Base-by-base conservation (phyloP, 768 basidiomycete species). In the Dioszegia crocea region DNA sequence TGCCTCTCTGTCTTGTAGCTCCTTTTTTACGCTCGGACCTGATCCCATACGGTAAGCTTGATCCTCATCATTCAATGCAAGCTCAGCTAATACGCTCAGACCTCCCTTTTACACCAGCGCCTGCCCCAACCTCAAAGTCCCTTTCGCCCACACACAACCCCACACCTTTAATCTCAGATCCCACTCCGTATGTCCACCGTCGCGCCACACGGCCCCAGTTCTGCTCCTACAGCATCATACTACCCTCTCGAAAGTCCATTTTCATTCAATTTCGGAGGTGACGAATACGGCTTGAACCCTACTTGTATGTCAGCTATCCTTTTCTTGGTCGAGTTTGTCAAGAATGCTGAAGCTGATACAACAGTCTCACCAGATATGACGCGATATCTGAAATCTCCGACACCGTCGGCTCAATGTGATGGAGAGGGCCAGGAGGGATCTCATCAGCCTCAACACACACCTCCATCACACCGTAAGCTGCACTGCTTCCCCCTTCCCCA, bases 361-460 rank as follows among this genome's bases (percentile, higher is more conserved):
- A 12, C 36, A 40, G 51, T 53, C 51, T 53, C 51, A 16, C 51
- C 36, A 4, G 26, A 53, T n/a, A 53, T 53, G 51, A 53, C 5
- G 14, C 51, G 51, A 40, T 53, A 53, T 29, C 51, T 53, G 12
- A 39, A 40, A 16, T 53, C 51, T 11, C 51, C 51, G 14, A 53
- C 51, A 1, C 51, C 36, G 19, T 21, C 27, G 40, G 40, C 40
- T 43, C 40, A 43, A 19, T 19, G 21, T 23, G 11, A 5, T 16
- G 27, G 26, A 5, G 9, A 23, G 14, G 51, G 26, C 2, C 5
- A 41, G 2, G 51, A 6, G 17, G 10, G 24, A 10, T 12, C 51
- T 40, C 23, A 40, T 12, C 19, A 24, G 16, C 8, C 33, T 14
- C 33, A 33, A 6, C 33, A 33, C 14, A 33, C 33, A 33, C 33